Percentiles rank a stretch among this genome's conserved stretches.
Evolutionary conservation across 345 rosid species (phyloP).

Genomic region (Dimocarpus longan): DNA sequence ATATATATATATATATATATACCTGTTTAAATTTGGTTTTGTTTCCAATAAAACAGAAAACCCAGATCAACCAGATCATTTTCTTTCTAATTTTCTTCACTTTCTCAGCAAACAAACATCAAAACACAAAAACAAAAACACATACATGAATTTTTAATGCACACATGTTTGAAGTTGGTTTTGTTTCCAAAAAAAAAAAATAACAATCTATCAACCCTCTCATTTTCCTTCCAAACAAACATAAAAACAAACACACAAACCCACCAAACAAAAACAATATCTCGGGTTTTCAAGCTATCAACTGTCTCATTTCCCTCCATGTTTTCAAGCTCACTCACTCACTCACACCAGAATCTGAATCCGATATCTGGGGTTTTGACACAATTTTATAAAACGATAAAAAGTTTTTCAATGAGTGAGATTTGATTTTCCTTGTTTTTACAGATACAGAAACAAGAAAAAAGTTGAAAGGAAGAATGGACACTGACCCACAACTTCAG

Average conservation of each 20-base stretch:
- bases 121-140: too few species aligned
- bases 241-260: neutral
- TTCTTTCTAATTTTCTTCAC: neutral
- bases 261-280: neutral
- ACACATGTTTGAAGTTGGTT: neutral
- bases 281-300: neutral
- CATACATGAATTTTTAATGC: too few species aligned
- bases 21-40: neutral
- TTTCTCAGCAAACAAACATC: constrained; percentile 26
- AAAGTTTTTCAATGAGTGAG: neutral
- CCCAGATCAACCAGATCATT: neutral
- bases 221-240: constrained; percentile 25
- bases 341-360: neutral
- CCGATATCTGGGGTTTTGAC: neutral
- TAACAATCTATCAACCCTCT: neutral
- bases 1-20: too few species aligned
- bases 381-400: neutral
- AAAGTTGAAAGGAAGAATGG: neutral
- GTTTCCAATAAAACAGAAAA: neutral
- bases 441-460: neutral
- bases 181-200: neutral
- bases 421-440: neutral
- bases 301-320: constrained; percentile 18
- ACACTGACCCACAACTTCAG: constrained; percentile 72
- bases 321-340: neutral